Percentiles rank a stretch among this genome's conserved stretches.
Conservation (phyloP, 176 grass and related monocot species). For the Musa beccarii region DNA sequence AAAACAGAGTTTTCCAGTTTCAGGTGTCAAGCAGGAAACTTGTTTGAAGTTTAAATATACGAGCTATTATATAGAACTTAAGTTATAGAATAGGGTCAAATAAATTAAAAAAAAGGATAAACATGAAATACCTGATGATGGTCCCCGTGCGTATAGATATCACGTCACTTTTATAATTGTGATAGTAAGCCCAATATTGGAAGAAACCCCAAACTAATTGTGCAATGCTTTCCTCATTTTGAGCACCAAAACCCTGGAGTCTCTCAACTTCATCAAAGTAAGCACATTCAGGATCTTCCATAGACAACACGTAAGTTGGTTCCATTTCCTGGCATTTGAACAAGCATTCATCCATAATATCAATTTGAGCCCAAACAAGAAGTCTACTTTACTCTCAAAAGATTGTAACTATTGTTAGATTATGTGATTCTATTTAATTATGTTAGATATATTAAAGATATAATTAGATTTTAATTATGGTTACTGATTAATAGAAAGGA, state of each 20-base stretch:
- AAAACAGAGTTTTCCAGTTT: too few relatives aligned
- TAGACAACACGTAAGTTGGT: conserved; percentile 27
- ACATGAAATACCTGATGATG: conserved; percentile 31
- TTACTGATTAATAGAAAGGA: too few relatives aligned
- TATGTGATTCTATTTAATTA: too few relatives aligned
- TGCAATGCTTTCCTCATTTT: conserved; percentile 38
- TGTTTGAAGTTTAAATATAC: too few relatives aligned
- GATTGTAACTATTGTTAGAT: too few relatives aligned
- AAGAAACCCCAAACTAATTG: conserved; percentile 59
- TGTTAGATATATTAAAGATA: too few relatives aligned
- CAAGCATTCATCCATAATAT: background rate
- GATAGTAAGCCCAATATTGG: conserved; percentile 49
- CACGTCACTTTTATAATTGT: conserved; percentile 46
- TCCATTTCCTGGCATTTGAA: conserved; percentile 32
- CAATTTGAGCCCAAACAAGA: background rate
- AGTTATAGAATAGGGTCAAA: background rate
- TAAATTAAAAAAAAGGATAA: background rate
- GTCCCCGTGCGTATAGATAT: conserved; percentile 38
- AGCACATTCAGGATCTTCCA: conserved; percentile 32
- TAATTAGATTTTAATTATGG: too few relatives aligned
- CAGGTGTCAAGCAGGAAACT: too few relatives aligned
- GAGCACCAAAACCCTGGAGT: conserved; percentile 26
- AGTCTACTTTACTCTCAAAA: background rate
- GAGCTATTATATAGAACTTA: background rate
- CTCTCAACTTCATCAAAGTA: conserved; percentile 34